phyloP scores from a whole-genome alignment of 2,329 filamentous ascomycete genomes.

The Ascochyta pisi region DNA sequence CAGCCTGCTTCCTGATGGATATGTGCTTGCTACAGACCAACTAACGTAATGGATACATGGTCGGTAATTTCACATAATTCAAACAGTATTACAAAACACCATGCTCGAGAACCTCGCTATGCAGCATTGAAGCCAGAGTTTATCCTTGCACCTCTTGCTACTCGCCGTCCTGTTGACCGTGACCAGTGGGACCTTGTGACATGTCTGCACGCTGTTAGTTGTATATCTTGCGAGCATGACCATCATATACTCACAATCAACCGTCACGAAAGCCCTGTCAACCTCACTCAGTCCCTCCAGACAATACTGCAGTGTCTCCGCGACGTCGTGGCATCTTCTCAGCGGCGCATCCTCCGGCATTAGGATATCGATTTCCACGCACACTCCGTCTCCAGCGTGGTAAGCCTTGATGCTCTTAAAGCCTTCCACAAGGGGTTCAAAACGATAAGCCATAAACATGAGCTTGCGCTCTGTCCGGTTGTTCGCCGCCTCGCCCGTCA shows the following conservation, averaged over 20 bases:
- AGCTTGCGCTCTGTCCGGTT: slow-evolving; percentile 62
- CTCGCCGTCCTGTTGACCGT: slow-evolving; percentile 21
- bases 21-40: no score
- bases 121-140: not conserved
- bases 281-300: slow-evolving; percentile 62
- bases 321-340: slow-evolving; percentile 63
- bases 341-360: slow-evolving; percentile 62
- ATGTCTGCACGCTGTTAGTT: slow-evolving; percentile 28
- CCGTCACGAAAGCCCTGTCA: slow-evolving; percentile 60
- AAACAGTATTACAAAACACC: no score
- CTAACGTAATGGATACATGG: no score
- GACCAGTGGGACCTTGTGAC: slow-evolving; percentile 35
- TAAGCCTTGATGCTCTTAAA: slow-evolving; percentile 65
- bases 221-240: not conserved
- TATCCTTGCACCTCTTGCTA: not conserved
- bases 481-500: slow-evolving; percentile 65
- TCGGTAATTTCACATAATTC: no score
- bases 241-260: slow-evolving; percentile 53
- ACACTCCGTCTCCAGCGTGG: slow-evolving; percentile 68
- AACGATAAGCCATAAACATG: slow-evolving; percentile 66
- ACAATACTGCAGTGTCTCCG: slow-evolving; percentile 70
- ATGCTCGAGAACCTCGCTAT: not conserved
- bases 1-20: no score
- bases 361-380: slow-evolving; percentile 68
- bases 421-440: slow-evolving; percentile 60